These are phyloP conservation scores for Populus hybrid DNA, from an alignment of 441 rosid species.

Conservation along the genomic window DNA sequence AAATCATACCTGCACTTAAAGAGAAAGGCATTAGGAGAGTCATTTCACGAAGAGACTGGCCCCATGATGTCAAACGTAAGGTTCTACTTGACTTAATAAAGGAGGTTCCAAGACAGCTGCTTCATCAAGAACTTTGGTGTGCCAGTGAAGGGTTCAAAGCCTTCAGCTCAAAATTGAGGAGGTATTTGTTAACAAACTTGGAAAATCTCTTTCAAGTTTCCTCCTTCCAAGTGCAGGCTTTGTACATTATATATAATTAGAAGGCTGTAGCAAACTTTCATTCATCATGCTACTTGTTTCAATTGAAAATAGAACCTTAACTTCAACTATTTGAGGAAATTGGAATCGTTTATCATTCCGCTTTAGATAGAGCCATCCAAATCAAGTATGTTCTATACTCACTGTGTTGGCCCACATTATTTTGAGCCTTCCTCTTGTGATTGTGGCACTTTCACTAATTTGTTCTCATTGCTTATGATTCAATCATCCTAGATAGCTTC, in stretches of 20 bases:
- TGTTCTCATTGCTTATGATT: not conserved
- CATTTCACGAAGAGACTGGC: slow-evolving; percentile 99
- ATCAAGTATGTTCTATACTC: not conserved
- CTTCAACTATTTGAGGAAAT: not conserved
- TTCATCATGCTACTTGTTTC: not conserved
- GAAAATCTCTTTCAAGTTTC: slow-evolving; percentile 6
- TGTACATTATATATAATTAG: not conserved
- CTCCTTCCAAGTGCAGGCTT: not conserved
- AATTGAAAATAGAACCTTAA: not conserved
- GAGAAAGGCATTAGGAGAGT: slow-evolving; percentile 98
- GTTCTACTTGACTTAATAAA: slow-evolving; percentile 96
- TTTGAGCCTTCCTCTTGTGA: not conserved
- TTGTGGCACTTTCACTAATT: not conserved
- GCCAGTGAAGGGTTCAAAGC: slow-evolving; percentile 99
- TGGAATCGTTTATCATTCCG: not conserved
- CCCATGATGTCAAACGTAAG: slow-evolving; percentile 97
- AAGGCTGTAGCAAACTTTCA: not conserved
- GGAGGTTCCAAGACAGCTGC: slow-evolving; percentile 93
- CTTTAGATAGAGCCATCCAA: not conserved
- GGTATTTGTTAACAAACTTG: slow-evolving; percentile 42
- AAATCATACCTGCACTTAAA: slow-evolving; percentile 98
- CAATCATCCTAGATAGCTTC: not conserved
- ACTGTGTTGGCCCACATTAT: not conserved
- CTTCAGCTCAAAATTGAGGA: slow-evolving; percentile 80
- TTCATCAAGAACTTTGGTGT: slow-evolving; percentile 98